Evolutionary conservation across 805 yeast species (phyloP), one percentile per base, ranked within the genome.

Genomic region (Cyberlindnera petersonii): DNA sequence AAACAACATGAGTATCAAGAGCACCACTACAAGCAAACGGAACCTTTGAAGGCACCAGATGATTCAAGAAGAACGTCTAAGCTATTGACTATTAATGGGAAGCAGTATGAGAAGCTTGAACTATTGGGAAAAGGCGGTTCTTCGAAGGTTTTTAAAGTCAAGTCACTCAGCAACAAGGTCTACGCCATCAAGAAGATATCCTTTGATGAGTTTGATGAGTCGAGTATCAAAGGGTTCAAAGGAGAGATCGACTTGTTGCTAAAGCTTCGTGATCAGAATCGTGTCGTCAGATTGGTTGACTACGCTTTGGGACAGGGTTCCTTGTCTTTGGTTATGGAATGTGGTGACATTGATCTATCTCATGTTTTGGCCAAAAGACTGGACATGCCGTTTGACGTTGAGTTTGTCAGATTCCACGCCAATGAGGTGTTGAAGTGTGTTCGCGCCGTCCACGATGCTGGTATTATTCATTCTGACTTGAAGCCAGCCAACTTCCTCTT

Each of bases 291-390:
- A 52, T 66, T 91, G 31, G 63, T 83, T 24, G 96, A 87, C 53
- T 76, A 82, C 59, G 78, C 81, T n/a, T 67, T 87, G 48, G 69
- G 71, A 4, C 77, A 74, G 20, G 79, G 83, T 0, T 71, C 79
- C 2, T 68, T 91, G 24, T 71, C 73, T 53, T 64, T 91, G 46
- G 84, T 88, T 3, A 86, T 91, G 96, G 98, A 93, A 61, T 86
- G 95, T 56, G 98, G 98, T 16, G 96, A 91, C 46, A 75, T 85
- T 37, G 97, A 91, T 59, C 63, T 91, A 20, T 91, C 96, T 0
- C 86, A 78, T 50, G 89, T 89, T 8, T 68, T 91, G 33, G 74
- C 77, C 29, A 74, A 71, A 35, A 67, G 86, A 37, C 52, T 69
- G 5, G 65, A 65, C 20, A 48, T 61, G 47, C 70, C 77, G 1